Evolutionary conservation across 345 rosid species (phyloP).

Genomic region (Lumnitzera littorea): DNA sequence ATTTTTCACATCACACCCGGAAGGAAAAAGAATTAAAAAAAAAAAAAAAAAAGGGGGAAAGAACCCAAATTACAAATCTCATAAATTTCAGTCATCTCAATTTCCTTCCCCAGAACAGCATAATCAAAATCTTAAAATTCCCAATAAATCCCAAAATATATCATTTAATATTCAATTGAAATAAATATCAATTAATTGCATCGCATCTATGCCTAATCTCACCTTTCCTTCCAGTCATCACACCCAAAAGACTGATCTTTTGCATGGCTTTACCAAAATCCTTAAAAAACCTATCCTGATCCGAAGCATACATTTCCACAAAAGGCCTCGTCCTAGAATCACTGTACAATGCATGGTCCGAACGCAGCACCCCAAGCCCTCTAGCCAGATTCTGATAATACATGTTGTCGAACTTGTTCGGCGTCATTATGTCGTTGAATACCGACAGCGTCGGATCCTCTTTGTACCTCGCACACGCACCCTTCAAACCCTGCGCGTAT

Average conservation of each 20-base stretch:
- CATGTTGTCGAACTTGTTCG: constrained; percentile 79
- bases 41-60: background rate
- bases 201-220: constrained; percentile 93
- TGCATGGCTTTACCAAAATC: constrained; percentile 76
- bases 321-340: constrained; percentile 55
- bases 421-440: constrained; percentile 86
- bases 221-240: constrained; percentile 74
- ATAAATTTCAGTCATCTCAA: too few relatives aligned
- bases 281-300: constrained; percentile 53
- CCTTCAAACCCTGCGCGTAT: constrained; percentile 52
- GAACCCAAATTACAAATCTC: too few relatives aligned
- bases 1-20: too few relatives aligned
- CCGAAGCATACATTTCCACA: constrained; percentile 63
- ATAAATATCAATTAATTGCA: constrained; percentile 43
- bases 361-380: constrained; percentile 67
- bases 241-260: constrained; percentile 66
- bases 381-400: constrained; percentile 70
- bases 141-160: background rate
- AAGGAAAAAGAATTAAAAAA: background rate
- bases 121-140: background rate
- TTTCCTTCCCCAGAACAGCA: too few relatives aligned
- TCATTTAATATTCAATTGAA: background rate
- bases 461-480: constrained; percentile 54
- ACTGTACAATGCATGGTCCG: constrained; percentile 58
- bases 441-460: constrained; percentile 69